Evolutionary conservation across 768 basidiomycete species (phyloP), one percentile per base, ranked within the genome.

Genomic region (Podaxis sp.): DNA sequence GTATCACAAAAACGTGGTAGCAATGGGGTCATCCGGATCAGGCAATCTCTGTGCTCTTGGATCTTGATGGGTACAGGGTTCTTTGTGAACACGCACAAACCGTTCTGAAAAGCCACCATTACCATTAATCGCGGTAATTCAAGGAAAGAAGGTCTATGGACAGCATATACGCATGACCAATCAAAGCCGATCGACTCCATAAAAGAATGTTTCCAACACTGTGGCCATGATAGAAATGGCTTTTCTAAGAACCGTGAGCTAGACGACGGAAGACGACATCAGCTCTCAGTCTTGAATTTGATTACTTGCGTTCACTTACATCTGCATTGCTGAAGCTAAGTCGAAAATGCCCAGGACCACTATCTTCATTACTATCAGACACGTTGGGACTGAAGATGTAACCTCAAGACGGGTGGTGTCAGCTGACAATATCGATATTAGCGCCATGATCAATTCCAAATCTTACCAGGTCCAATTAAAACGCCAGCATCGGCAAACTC

Each of bases 401-500:
- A 11, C 79, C 78, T 79, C 30, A 11, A n/a, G 44, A 17, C 15
- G 49, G 8, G 33, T 48, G 12, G 4, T 15, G 19, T 54, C 52
- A 48, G 53, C 46, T 22, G 40, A 55, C 24, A 46, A 13, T 53
- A 39, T 19, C 40, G 40, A 52, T 33, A 64, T 63, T 22, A 63
- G 33, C 58, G 42, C 22, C 28, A 59, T 6, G 28, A 13, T 9
- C 11, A 15, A 26, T 44, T 52, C 44, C 12, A 54, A 13, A n/a
- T 70, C 73, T 59, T 76, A 67, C 90, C 90, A 49, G 91, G 89
- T 0, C 79, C 83, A 58, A 90, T 74, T 44, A 93, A 76, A 33
- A 93, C 79, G 15, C 85, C 84, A 22, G 80, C 80, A 52, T 89
- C 82, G 3, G 85, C 86, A 8, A 92, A 72, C 38, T 80, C 78